Evolutionary conservation across 345 rosid genomes (phyloP).

Genomic region (Eucalyptus cloeziana): DNA sequence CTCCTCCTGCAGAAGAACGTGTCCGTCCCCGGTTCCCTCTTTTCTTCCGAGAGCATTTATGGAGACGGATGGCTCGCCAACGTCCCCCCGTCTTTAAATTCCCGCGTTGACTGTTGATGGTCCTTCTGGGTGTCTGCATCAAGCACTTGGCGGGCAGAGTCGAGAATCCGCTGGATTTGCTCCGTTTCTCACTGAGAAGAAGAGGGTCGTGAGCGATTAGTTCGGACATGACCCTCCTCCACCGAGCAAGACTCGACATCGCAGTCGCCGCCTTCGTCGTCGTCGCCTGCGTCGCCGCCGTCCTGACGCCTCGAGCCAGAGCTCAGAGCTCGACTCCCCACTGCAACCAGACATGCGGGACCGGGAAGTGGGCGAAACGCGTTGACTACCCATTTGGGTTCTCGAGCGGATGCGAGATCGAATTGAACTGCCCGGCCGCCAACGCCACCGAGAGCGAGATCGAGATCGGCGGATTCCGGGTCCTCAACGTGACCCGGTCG

Average conservation of each 20-base stretch:
- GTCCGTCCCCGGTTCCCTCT: background rate
- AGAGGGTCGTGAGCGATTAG: background rate
- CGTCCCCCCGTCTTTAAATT: conserved; percentile 3
- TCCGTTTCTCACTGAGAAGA: background rate
- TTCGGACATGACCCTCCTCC: background rate
- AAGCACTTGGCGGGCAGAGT: background rate
- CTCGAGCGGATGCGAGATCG: conserved; percentile 33
- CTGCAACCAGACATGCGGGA: conserved; percentile 28
- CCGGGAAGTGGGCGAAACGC: background rate
- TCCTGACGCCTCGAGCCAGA: background rate
- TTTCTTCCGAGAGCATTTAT: conserved; percentile 18
- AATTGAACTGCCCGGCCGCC: conserved; percentile 11
- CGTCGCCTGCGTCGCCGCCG: background rate
- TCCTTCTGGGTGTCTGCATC: background rate
- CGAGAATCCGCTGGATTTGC: background rate
- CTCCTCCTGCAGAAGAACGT: background rate
- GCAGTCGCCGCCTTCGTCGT: background rate
- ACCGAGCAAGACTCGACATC: background rate
- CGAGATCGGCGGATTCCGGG: conserved; percentile 30
- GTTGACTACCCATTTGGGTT: conserved; percentile 78
- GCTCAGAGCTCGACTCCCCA: background rate
- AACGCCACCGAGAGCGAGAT: background rate
- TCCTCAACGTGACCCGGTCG: conserved; percentile 38
- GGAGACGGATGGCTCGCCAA: conserved; percentile 23
- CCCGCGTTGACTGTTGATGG: background rate